Evolutionary conservation across 1,139 yeast genomes (phyloP).

Genomic region (Taphrina betulina): DNA sequence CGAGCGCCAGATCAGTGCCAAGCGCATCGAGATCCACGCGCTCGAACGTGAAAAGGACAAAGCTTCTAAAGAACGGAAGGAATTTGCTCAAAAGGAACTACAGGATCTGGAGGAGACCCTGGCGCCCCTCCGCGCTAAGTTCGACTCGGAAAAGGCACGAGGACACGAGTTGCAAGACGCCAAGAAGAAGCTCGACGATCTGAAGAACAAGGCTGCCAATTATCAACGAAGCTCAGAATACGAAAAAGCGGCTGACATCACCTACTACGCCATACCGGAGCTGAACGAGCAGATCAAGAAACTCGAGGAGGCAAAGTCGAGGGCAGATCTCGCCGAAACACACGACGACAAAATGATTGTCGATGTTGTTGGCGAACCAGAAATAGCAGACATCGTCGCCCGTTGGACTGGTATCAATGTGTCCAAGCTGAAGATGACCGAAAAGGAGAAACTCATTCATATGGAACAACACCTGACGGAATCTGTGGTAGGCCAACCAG

Average conservation of each 20-base stretch:
- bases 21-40: conserved; percentile 95
- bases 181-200: conserved; percentile 85
- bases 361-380: conserved; percentile 89
- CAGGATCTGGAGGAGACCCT: conserved; percentile 84
- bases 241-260: conserved; percentile 89
- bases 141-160: conserved; percentile 82
- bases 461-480: conserved; percentile 85
- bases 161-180: conserved; percentile 87
- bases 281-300: conserved; percentile 70
- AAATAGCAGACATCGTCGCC: conserved; percentile 96
- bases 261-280: conserved; percentile 95
- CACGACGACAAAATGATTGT: conserved; percentile 60
- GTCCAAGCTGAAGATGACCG: conserved; percentile 91
- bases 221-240: conserved; percentile 97
- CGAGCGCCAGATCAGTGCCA: conserved; percentile 85
- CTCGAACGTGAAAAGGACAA: conserved; percentile 71
- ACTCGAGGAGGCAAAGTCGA: conserved; percentile 74
- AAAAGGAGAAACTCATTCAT: conserved; percentile 83
- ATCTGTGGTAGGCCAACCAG: conserved; percentile 92
- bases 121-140: conserved; percentile 80
- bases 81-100: conserved; percentile 70
- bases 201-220: conserved; percentile 87
- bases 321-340: conserved; percentile 47
- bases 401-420: conserved; percentile 98
- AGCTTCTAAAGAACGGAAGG: conserved; percentile 74